Conservation (phyloP, 2,329 filamentous ascomycete species). For the Coniochaeta prunicola region DNA sequence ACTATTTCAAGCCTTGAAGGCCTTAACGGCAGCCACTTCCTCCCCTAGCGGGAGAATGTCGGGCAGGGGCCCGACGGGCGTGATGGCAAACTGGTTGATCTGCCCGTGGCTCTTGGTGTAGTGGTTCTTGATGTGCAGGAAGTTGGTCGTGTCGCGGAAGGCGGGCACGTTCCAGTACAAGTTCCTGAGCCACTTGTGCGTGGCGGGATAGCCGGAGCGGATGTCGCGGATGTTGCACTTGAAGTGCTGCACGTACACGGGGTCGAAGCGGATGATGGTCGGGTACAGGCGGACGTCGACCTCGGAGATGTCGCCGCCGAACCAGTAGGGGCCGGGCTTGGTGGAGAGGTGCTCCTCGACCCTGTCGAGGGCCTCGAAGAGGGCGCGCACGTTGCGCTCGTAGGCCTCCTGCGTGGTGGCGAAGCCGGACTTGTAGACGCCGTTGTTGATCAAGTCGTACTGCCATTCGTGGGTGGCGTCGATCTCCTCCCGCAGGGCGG, state of each 20-base stretch:
- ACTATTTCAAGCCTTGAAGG: conserved; percentile 5
- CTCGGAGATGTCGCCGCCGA: conserved; percentile 71
- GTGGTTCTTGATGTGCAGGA: conserved; percentile 88
- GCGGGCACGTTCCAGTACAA: conserved; percentile 79
- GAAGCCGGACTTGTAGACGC: conserved; percentile 72
- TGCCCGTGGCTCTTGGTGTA: conserved; percentile 55
- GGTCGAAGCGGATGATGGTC: conserved; percentile 19
- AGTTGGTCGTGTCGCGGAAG: conserved; percentile 78
- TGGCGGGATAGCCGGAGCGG: conserved; percentile 69
- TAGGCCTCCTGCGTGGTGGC: conserved; percentile 80
- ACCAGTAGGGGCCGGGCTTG: conserved; percentile 58
- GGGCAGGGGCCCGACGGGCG: conserved; percentile 76
- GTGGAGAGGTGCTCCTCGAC: conserved; percentile 61
- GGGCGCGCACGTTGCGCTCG: conserved; percentile 58
- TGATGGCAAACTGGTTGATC: conserved; percentile 67
- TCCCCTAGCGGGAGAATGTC: conserved; percentile 72
- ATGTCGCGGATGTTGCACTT: conserved; percentile 84
- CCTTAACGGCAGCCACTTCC: conserved; percentile 58
- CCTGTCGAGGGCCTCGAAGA: conserved; percentile 73
- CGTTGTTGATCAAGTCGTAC: conserved; percentile 67
- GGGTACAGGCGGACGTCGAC: conserved; percentile 64
- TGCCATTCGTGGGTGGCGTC: conserved; percentile 76
- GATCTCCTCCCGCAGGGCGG: conserved; percentile 56
- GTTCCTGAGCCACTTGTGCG: conserved; percentile 75
- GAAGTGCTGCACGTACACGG: conserved; percentile 82